phyloP scores from a whole-genome alignment of 2,329 filamentous ascomycete genomes.

The Verticillium zaregamsianum region DNA sequence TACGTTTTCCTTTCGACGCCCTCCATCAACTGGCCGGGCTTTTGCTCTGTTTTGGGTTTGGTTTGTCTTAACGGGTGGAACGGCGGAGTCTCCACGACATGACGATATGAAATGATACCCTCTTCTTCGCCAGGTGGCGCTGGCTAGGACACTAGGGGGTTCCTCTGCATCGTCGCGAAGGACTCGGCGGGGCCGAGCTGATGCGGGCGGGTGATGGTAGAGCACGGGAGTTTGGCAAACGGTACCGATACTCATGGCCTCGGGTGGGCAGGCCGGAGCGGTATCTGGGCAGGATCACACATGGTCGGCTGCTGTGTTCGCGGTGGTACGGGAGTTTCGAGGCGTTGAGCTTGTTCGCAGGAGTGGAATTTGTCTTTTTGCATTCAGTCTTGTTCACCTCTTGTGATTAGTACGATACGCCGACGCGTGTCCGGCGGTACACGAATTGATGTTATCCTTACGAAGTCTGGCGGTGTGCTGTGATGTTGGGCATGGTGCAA shows the following conservation, averaged over 20 bases:
- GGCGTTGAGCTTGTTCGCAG: background rate
- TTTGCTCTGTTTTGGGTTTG: background rate
- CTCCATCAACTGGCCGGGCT: constrained; percentile 5
- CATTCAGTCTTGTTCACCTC: background rate
- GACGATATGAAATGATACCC: constrained; percentile 8
- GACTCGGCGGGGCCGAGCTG: background rate
- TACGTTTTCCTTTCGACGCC: background rate
- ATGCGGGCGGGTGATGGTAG: background rate
- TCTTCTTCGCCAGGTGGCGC: constrained; percentile 12
- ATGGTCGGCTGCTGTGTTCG: background rate
- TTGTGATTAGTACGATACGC: background rate
- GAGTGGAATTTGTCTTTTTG: background rate
- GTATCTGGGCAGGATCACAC: background rate
- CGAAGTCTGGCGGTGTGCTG: too few species aligned
- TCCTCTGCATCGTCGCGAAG: background rate
- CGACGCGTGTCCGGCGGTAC: background rate
- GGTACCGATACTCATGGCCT: constrained; percentile 3
- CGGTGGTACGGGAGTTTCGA: background rate
- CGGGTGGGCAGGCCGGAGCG: background rate
- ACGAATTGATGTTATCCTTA: background rate
- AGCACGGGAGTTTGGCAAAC: constrained; percentile 5
- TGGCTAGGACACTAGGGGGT: constrained; percentile 5
- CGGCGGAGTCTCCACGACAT: background rate
- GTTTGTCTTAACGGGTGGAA: background rate
- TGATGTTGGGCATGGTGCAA: too few species aligned